Evolutionary conservation across 352 stramenopile genomes (phyloP), one percentile per base, ranked within the genome.

Genomic region (Globisporangium orthogonon): DNA sequence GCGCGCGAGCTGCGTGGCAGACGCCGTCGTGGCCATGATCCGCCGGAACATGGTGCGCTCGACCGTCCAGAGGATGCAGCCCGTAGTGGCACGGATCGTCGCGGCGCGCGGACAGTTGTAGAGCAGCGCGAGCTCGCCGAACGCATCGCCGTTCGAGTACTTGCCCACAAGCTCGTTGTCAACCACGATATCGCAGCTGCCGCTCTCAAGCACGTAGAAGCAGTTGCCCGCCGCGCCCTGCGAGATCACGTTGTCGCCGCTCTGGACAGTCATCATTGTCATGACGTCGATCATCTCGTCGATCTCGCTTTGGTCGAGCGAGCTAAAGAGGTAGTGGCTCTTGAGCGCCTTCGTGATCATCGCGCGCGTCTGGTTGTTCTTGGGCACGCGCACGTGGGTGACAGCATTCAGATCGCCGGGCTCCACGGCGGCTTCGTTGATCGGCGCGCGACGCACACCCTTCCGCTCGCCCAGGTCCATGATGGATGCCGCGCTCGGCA

Each of bases 41-140:
- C 81, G 78, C 55, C 82, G 79, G 65, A 91, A 91, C 56, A 77
- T 86, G 7, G 69, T 89, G 52, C 94, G 89, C 61, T 98, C 95
- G 28, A 99, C 72, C 6, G 89, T 94, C 92, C 92, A 99, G 23
- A 98, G 76, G 56, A 88, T 85, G 53, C 81, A 87, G 18, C 87
- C 69, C 14, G 82, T 91, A 4, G 82, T 88, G 13, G 90, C 90
- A 29, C 83, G 78, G 66, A 97, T 98, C 37, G 95, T 98, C 6
- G 95, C 96, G 2, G 94, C 91, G 28, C 96, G 91, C 15, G 96
- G 95, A 55, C 87, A 97, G 68, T 97, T 98, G 82, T 98, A 98
- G 62, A 99, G 86, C 54, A 99, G 66, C 11, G 95, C 95, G n/a
- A 99, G 76, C 74, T 99, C 96, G 23, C 96, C 96, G 66, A 99